Evolutionary conservation across 2,329 filamentous ascomycete species (phyloP), one percentile per base, ranked within the genome.

Genomic region (Fusarium stilboides): DNA sequence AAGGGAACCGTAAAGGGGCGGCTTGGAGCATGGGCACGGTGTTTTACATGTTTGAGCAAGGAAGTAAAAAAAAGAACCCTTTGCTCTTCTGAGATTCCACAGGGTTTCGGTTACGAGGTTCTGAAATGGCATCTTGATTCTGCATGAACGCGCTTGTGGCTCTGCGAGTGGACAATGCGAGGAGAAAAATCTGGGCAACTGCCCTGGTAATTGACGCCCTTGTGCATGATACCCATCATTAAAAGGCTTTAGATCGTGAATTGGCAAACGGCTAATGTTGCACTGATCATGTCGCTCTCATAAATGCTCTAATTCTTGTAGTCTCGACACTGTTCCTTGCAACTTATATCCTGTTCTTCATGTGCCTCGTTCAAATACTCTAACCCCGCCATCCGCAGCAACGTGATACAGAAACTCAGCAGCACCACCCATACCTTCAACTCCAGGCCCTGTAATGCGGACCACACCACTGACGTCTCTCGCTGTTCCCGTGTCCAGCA

Each of bases 381-480:
- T 91, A 24, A 94, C 93, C 22, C 87, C 87, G 2, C 93, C 93
- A 81, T 97, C 94, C 12, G 89, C 88, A 54, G 89, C 88, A 31
- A 97, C 89, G 75, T 92, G 89, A 82, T 97, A 98, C 77, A 98
- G 75, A 75, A 92, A 87, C 80, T 98, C 95, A 65, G 85, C 89
- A 72, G 92, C 86, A 68, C 86, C 85, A 3, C 82, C 74, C 22
- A 65, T 72, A 31, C 53, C 68, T 28, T 75, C 74, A 12, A 68
- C 60, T 42, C 71, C 75, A 24, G 75, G 77, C 44, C 85, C 84
- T 19, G 92, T 94, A 50, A 96, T 85, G 70, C 94, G 87, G 67
- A 98, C 75, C 43, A 97, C 94, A 4, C 95, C 95, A 80, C 93
- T 97, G 33, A 98, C 93, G 80, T 98, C 95, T 77, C 87, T 91